Percentiles rank a stretch among this genome's conserved stretches.
Evolutionary conservation across 768 basidiomycete species (phyloP).

Genomic region (Gymnopilus junonius): DNA sequence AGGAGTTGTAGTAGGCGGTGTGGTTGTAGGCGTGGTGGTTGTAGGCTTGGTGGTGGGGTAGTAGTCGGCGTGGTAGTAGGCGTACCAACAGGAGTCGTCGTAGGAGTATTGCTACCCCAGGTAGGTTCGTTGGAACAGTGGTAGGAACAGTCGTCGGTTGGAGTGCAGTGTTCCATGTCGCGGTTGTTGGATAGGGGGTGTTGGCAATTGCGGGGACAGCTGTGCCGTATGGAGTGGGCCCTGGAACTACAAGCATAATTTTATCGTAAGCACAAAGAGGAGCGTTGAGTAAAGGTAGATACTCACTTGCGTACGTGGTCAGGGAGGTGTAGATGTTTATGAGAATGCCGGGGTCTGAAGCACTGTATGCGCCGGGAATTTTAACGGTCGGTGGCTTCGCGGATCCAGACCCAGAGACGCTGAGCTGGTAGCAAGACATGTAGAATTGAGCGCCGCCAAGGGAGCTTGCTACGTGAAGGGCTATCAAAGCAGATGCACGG

Average conservation of each 20-base stretch:
- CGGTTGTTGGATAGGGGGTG: constrained; percentile 48
- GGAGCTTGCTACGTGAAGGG: constrained; percentile 61
- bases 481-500: constrained; percentile 24
- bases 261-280: neutral
- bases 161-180: constrained; percentile 35
- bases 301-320: constrained; percentile 43
- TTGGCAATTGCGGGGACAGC: constrained; percentile 43
- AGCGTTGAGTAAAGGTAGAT: neutral
- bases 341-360: constrained; percentile 65
- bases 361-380: constrained; percentile 75
- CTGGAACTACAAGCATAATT: constrained; percentile 40
- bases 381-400: constrained; percentile 52
- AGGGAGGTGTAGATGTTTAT: constrained; percentile 53
- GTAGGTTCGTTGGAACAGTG: constrained; percentile 17
- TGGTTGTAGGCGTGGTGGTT: constrained; percentile 13
- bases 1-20: constrained; percentile 8
- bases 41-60: too few relatives aligned
- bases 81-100: neutral
- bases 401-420: constrained; percentile 54
- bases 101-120: neutral
- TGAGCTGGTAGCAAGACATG: constrained; percentile 66
- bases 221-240: constrained; percentile 47
- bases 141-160: constrained; percentile 15
- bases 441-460: constrained; percentile 80
- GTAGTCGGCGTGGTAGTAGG: neutral